Base-by-base conservation (phyloP, 148 eudicot genomes). In the Bassia scoparia region DNA sequence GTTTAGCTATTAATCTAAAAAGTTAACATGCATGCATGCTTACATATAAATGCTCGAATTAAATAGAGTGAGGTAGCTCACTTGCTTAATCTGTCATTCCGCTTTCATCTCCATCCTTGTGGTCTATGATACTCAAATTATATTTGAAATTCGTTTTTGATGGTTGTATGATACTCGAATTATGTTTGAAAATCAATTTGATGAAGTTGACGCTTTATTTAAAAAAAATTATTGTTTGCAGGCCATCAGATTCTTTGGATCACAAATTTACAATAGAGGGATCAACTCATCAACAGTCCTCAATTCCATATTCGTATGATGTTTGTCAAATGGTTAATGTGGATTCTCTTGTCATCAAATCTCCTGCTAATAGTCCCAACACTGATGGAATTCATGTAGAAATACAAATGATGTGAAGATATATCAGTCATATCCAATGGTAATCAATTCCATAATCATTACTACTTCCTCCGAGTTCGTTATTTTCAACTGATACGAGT, bases 351-450 rank as follows among this genome's bases (percentile, higher is more conserved):
- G 23, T 70, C 68, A 89, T 93, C 60, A 86, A 84, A 46, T 79
- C 98, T 13, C 97, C 97, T 9, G 61, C 76, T 60, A 72, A 66
- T 27, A 93, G 98, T 44, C 98, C 98, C 64, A 93, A 93, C 68
- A 93, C 98, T 0, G 98, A 93, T 80, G 98, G 98, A 61, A 93
- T 93, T 77, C 98, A 93, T 70, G 81, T 93, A 7, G 98, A 93
- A 93, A 93, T 74, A 75, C 92, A 69, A 82, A 60, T 69, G 84
- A 89, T 65, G 95, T 88, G 17, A 83, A 61, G 61, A 89, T 93
- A 68, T 75, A 87, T 87, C 97, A 20, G 31, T 91, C 67, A 81
- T 93, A 68, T 83, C 95, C 35, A 93, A 84, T 59, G 98, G 98
- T 89, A 87, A 68, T n/a, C 61, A 52, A 20, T 37, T 66, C 21